Conservation (phyloP, 2,329 filamentous ascomycete species). For the Fusarium sp. region DNA sequence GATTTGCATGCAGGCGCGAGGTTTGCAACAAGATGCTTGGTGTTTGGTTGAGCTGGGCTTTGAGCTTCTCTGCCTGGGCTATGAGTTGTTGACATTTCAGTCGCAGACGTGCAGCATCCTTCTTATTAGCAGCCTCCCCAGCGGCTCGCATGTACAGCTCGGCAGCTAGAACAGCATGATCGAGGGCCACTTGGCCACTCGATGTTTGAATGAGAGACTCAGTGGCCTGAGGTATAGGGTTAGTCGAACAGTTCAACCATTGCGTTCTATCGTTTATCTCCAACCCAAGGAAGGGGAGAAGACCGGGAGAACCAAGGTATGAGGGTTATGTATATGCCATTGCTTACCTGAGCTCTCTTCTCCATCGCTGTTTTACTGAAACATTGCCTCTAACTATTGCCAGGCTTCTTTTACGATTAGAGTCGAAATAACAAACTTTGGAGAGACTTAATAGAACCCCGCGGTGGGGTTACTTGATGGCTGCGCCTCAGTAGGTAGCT, state of each 20-base stretch:
- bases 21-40: conserved; percentile 75
- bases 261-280: not conserved
- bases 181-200: conserved; percentile 71
- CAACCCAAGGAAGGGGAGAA: not conserved
- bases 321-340: not conserved
- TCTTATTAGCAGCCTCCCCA: conserved; percentile 68
- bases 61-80: conserved; percentile 80
- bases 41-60: conserved; percentile 55
- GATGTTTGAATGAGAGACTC: conserved; percentile 55
- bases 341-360: conserved; percentile 55
- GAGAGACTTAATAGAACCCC: conserved; percentile 24
- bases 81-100: conserved; percentile 78
- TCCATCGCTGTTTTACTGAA: conserved; percentile 52
- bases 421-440: conserved; percentile 9
- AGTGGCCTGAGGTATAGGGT: conserved; percentile 51
- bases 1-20: conserved; percentile 83
- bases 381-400: conserved; percentile 41
- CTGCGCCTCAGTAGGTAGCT: conserved; percentile 11
- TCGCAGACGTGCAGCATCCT: conserved; percentile 76
- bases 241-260: conserved; percentile 12
- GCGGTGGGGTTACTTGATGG: conserved; percentile 31
- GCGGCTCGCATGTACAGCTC: conserved; percentile 87
- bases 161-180: conserved; percentile 80
- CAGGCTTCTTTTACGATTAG: conserved; percentile 24
- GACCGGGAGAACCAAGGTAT: too few relatives aligned